phyloP scores from a whole-genome alignment of 192 early-diverging fungal genomes.

The Funneliformis mosseae region DNA sequence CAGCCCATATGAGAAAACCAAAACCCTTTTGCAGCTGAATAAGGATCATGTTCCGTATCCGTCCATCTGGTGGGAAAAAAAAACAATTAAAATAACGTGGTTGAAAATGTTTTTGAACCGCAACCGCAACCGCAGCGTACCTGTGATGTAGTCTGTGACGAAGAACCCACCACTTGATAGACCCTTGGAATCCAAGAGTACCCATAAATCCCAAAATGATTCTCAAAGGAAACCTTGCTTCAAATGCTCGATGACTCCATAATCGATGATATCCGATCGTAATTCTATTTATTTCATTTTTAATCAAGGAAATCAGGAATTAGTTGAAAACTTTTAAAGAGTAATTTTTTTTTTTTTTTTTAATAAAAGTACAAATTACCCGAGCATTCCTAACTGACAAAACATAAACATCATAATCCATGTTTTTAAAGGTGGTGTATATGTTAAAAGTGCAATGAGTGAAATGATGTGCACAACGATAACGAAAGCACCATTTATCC shows the following conservation, averaged over 20 bases:
- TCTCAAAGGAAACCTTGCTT: conserved; percentile 57
- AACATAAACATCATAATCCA: background rate
- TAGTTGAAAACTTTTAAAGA: too few relatives aligned
- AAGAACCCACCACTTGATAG: conserved; percentile 81
- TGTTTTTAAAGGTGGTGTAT: background rate
- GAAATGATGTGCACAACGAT: background rate
- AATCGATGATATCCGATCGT: conserved; percentile 71
- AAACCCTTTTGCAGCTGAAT: conserved; percentile 75
- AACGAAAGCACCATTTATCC: background rate
- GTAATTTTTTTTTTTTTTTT: too few relatives aligned
- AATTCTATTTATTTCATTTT: background rate
- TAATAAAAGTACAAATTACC: background rate
- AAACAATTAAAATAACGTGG: background rate
- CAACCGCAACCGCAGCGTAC: too few relatives aligned
- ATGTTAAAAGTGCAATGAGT: background rate
- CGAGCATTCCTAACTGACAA: background rate
- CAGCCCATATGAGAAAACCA: conserved; percentile 80
- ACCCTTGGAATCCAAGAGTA: conserved; percentile 74
- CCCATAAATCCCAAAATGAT: conserved; percentile 62
- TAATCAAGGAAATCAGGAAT: background rate
- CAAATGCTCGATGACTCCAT: conserved; percentile 77
- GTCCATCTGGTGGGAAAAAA: conserved; percentile 23
- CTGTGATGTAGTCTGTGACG: conserved; percentile 84
- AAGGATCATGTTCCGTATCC: conserved; percentile 75
- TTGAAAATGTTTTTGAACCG: background rate